These are phyloP conservation scores for Pseudogymnoascus sp. DNA, from an alignment of 2,329 filamentous ascomycete species.

Conservation along the genomic window DNA sequence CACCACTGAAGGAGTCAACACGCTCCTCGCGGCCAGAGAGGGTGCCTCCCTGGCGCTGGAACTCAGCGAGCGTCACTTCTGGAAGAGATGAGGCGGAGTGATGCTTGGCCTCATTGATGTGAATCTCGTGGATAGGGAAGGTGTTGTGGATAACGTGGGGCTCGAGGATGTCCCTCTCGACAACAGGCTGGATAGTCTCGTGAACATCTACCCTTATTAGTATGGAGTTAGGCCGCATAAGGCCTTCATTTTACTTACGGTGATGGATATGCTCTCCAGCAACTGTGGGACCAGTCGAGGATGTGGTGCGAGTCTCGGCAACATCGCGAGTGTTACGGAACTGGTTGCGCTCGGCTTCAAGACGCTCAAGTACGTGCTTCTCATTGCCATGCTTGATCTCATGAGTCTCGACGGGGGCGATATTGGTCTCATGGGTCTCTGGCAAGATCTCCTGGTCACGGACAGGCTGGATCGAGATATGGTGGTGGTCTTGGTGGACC, in stretches of 20 bases:
- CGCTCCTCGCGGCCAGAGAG: slow-evolving; percentile 47
- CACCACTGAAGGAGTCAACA: slow-evolving; percentile 54
- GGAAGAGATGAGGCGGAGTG: slow-evolving; percentile 59
- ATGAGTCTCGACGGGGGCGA: slow-evolving; percentile 51
- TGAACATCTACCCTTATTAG: slow-evolving; percentile 45
- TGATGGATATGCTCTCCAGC: slow-evolving; percentile 58
- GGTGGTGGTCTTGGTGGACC: slow-evolving; percentile 64
- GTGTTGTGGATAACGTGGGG: slow-evolving; percentile 64
- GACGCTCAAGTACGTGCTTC: slow-evolving; percentile 36
- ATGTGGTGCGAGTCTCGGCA: slow-evolving; percentile 42
- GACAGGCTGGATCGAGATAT: slow-evolving; percentile 62
- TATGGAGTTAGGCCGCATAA: slow-evolving; percentile 15
- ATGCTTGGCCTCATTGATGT: slow-evolving; percentile 59
- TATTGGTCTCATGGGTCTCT: slow-evolving; percentile 55
- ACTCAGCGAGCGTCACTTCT: slow-evolving; percentile 56
- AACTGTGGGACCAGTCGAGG: slow-evolving; percentile 40
- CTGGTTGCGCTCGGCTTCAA: slow-evolving; percentile 45
- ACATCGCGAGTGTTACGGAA: slow-evolving; percentile 45
- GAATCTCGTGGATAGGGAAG: slow-evolving; percentile 63
- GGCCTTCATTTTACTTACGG: slow-evolving; percentile 25
- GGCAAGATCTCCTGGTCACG: slow-evolving; percentile 45
- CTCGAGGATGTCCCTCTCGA: slow-evolving; percentile 62
- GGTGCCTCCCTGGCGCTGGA: slow-evolving; percentile 45
- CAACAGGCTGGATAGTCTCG: slow-evolving; percentile 62
- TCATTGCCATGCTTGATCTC: slow-evolving; percentile 54